Base-by-base conservation (phyloP, 257 asterid genomes). In the Nicotiana tomentosiformis region DNA sequence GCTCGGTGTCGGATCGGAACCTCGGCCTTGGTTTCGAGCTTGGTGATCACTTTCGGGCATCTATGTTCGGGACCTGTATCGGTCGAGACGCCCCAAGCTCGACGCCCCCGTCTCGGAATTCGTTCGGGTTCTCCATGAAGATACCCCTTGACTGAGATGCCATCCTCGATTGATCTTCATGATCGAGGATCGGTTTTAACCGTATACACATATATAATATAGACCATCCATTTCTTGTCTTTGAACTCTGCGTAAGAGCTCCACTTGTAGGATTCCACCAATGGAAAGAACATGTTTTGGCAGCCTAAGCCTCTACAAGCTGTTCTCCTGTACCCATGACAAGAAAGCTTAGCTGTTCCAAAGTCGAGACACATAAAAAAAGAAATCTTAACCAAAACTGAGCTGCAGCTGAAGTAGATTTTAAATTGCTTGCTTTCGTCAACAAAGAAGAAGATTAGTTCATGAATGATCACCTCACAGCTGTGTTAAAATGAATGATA, bases 221-320 rank as follows among this genome's bases (percentile, higher is more conserved):
- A 86, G 88, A 53, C 87, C 89, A 64, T 95, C 98, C 86, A 87
- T 51, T 80, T 90, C 92, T 89, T 95, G 98, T 77, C 89, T 91
- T 83, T 95, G 97, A 81, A 91, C 90, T 86, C 98, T 87, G 81
- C 98, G 98, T 87, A 93, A 70, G 17, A 95, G 90, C 89, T 95
- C 95, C 51, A 95, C 90, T 85, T 87, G 90, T 88, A 95, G 85
- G 86, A 92, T 85, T 57, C 96, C 98, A 29, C 98, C 97, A 3
- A 95, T 69, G 84, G 94, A 91, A 53, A 93, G 87, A 77, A 89
- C 86, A 5, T 95, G 96, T 86, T 89, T 86, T 0, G 98, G 98
- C 20, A 94, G 89, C 93, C 82, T 88, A 84, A 91, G 93, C 87
- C 87, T 88, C 85, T 94, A 95, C 92, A 94, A 78, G 82, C 81